Base-by-base conservation (phyloP, 1,139 yeast genomes). In the Candida glucosophila region DNA sequence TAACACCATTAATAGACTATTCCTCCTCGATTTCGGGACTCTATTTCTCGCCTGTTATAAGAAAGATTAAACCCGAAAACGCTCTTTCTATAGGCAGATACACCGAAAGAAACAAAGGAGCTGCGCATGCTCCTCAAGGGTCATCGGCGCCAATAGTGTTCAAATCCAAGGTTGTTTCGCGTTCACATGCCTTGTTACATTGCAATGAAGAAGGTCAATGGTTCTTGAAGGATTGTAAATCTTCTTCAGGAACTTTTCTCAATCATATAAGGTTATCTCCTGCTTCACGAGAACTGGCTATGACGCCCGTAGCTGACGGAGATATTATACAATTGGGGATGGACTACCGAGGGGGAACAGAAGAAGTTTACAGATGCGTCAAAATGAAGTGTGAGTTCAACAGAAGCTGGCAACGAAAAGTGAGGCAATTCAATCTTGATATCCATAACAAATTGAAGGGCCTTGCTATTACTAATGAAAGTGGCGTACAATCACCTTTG, bases 321-420 rank as follows among this genome's bases (percentile, higher is more conserved):
- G 97, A 90, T 52, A 69, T 85, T 18, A 60, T 90, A 28, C 96
- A 90, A 49, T 62, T 90, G 26, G 98, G 98, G 8, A 81, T 88
- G 79, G 96, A 90, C 54, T 90, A 82, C 51, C 67, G 97, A 33
- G 97, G 97, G 6, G 97, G 97, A 6, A 70, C 88, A 1, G 97
- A 90, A 52, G 96, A 86, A 44, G 83, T 85, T 13, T 90, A 82
- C 56, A 70, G 94, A 37, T 83, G 96, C 52, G 95, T 90, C 20
- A 82, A 82, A 46, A 86, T 90, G 70, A 72, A 93, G 39, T 73
- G 94, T 24, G 96, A 88, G 47, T 66, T 86, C 41, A 88, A 90
- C 55, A 76, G 77, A 43, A 81, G 94, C 33, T 85, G 96, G 95
- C 83, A 77, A 40, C 60, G 88, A 29, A 74, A 73, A 41, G 90